A percentile compares a stretch with the other conserved stretches of the same genome.
phyloP scores from a whole-genome alignment of 371 early-diverging fungal species.

The Spraguea lophii region DNA sequence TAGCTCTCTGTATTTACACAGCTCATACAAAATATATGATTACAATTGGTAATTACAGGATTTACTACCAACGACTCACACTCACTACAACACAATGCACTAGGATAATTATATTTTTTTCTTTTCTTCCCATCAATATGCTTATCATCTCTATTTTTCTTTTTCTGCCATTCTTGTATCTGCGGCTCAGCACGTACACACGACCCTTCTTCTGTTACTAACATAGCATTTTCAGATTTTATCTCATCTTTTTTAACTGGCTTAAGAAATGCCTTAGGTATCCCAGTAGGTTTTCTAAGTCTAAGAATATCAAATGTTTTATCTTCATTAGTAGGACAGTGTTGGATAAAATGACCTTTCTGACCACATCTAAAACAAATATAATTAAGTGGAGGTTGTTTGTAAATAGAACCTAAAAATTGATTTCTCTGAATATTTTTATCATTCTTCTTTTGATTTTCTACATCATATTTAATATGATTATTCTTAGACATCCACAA shows the following conservation, averaged over 20 bases:
- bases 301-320: conserved; percentile 42
- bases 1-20: conserved; percentile 22
- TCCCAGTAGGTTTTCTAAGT: conserved; percentile 44
- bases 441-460: conserved; percentile 20
- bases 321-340: conserved; percentile 46
- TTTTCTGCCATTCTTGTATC: conserved; percentile 41
- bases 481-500: conserved; percentile 35
- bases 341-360: conserved; percentile 47
- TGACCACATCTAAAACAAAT: conserved; percentile 45
- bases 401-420: neutral
- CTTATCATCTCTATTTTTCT: neutral
- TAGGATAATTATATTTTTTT: conserved; percentile 7
- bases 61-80: conserved; percentile 36
- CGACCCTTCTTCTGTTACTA: conserved; percentile 37
- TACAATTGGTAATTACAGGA: conserved; percentile 36
- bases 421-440: neutral
- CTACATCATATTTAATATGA: neutral
- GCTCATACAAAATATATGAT: conserved; percentile 37
- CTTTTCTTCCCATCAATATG: conserved; percentile 3
- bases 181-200: conserved; percentile 43
- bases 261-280: conserved; percentile 44
- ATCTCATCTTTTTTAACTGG: conserved; percentile 18
- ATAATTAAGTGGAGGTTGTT: conserved; percentile 39
- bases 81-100: conserved; percentile 28
- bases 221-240: conserved; percentile 20